Conservation (phyloP, 805 yeast genomes). For the Saturnispora silvae region DNA sequence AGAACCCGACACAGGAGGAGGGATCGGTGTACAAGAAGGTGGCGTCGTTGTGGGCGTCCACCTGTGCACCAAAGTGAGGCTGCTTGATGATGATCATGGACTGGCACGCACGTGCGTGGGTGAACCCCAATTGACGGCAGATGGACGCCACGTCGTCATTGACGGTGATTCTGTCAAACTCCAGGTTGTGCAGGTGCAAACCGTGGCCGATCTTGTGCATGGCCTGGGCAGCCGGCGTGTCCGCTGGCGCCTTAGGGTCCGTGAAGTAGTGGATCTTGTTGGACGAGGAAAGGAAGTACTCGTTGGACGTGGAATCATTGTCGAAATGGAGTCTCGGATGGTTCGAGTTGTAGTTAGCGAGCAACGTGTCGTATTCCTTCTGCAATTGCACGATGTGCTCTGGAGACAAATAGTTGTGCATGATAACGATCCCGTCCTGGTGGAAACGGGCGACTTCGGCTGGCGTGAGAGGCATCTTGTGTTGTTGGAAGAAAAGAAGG, state of each 20-base stretch:
- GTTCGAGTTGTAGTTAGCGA: slow-evolving; percentile 32
- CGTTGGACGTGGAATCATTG: slow-evolving; percentile 53
- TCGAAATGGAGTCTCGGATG: slow-evolving; percentile 67
- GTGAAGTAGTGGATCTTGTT: slow-evolving; percentile 62
- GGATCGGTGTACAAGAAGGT: slow-evolving; percentile 66
- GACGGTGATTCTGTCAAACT: slow-evolving; percentile 42
- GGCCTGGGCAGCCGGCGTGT: slow-evolving; percentile 39
- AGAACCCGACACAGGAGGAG: slow-evolving; percentile 62
- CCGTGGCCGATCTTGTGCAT: slow-evolving; percentile 78
- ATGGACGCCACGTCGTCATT: slow-evolving; percentile 39
- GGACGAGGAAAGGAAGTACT: slow-evolving; percentile 57
- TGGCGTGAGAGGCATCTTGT: slow-evolving; percentile 28
- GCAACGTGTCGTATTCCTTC: slow-evolving; percentile 32
- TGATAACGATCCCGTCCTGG: slow-evolving; percentile 49
- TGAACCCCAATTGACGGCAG: slow-evolving; percentile 40
- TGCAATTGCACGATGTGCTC: slow-evolving; percentile 33
- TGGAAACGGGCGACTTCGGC: slow-evolving; percentile 42
- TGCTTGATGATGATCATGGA: slow-evolving; percentile 75
- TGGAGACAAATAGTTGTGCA: slow-evolving; percentile 41
- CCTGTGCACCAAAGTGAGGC: slow-evolving; percentile 62
- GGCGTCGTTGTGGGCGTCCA: slow-evolving; percentile 71
- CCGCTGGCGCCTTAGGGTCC: slow-evolving; percentile 54
- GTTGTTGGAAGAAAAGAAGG: too few relatives aligned
- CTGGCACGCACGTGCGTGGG: slow-evolving; percentile 64
- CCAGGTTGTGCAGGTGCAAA: slow-evolving; percentile 44